Evolutionary conservation across 2,329 filamentous ascomycete genomes (phyloP).

Genomic region (Lizonia empirigonia): DNA sequence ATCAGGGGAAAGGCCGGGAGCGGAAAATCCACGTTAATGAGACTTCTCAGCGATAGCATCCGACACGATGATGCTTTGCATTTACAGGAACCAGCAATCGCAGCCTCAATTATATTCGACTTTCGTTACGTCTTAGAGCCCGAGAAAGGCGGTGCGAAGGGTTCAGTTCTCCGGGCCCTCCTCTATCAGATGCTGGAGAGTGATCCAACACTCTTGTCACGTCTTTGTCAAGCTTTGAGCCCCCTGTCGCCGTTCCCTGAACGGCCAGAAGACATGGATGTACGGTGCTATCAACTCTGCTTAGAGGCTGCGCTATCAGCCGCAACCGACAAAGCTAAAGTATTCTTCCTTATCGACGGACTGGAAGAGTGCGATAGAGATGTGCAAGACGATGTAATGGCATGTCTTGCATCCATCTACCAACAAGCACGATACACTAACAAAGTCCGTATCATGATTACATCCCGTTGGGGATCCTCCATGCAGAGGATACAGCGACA

Average conservation of each 20-base stretch:
- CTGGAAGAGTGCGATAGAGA: background rate
- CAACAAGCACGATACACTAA: background rate
- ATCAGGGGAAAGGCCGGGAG: background rate
- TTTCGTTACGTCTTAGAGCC: background rate
- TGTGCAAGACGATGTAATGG: background rate
- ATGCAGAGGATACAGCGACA: background rate
- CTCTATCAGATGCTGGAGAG: background rate
- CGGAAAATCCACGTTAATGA: background rate
- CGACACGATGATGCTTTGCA: background rate
- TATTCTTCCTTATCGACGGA: background rate
- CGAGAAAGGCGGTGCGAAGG: background rate
- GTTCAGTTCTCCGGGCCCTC: background rate
- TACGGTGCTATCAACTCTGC: background rate
- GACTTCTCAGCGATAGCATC: background rate
- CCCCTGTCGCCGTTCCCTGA: background rate
- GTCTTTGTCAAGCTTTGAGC: background rate
- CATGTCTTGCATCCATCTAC: background rate
- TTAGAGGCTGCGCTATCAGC: background rate
- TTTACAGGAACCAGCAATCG: background rate
- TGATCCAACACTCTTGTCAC: background rate
- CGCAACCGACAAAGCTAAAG: background rate
- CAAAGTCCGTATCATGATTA: background rate
- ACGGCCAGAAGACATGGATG: background rate
- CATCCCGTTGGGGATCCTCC: background rate
- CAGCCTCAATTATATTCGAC: background rate